Evolutionary conservation across 495 filamentous ascomycete species (phyloP), one percentile per base, ranked within the genome.

Genomic region (Hypoxylon trugodes): DNA sequence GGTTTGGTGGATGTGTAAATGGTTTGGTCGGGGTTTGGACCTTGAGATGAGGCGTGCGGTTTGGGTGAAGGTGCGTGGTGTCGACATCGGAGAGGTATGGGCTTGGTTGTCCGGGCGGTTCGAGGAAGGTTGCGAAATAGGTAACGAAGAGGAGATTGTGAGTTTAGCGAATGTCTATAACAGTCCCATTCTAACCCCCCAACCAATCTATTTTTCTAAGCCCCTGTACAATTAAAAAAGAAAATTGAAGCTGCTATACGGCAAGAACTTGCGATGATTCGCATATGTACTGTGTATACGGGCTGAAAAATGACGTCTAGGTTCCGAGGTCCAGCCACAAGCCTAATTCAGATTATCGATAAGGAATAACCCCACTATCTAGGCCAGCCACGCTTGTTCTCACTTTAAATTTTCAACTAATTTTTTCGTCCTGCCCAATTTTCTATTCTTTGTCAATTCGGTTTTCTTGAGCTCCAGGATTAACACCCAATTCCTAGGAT

Each of bases 401-500:
- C 28, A 42, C 37, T 60, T 60, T 48, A 59, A 66, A 45, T 60
- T 55, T 54, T 38, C 13, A 33, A 19, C 28, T 6, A 12, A 33
- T 25, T 49, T 45, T 57, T 68, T 51, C 63, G 36, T 36, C 19
- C 40, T 30, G 10, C 9, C 19, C 18, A 37, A 36, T 15, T 59
- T 50, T 51, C 6, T 56, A 2, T 18, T 9, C n/a, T 22, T 42
- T 18, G 8, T 21, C 21, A 15, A 48, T 35, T 61, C 45, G n/a
- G n/a, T 52, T 50, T 37, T 54, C 26, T 12, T 25, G 30, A 28
- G 35, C 4, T 55, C 24, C 40, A 46, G 43, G 49, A 49, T 28
- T 28, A 30, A 47, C 43, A 28, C 49, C 30, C 54, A 49, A 38
- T 50, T 60, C 52, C 43, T 57, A 65, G 33, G 43, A 72, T 72